Conservation (phyloP, 345 rosid genomes). For the Dovyalis caffra region DNA sequence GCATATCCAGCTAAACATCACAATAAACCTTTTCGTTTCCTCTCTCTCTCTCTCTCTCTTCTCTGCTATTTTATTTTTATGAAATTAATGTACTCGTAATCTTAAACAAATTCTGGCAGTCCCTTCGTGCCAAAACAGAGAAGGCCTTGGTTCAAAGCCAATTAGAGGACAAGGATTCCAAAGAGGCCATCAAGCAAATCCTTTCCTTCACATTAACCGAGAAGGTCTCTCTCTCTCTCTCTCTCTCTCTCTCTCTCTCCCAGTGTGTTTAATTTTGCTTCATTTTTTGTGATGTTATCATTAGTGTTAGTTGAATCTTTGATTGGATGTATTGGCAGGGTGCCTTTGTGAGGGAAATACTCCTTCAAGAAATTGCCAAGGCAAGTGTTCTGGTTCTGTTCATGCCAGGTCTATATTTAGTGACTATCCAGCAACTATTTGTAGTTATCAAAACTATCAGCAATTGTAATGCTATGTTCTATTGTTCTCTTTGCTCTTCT, state of each 20-base stretch:
- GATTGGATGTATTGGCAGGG: constrained; percentile 51
- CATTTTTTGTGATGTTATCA: too few relatives aligned
- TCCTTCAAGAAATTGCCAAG: constrained; percentile 85
- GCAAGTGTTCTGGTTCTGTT: constrained; percentile 32
- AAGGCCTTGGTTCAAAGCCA: constrained; percentile 51
- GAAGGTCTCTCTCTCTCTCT: constrained; percentile 36
- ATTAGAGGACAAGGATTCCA: constrained; percentile 45
- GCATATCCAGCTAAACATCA: not conserved
- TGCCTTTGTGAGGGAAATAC: constrained; percentile 75
- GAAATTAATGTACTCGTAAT: not conserved
- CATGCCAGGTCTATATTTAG: not conserved
- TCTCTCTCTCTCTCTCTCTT: not conserved
- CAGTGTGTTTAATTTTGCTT: not conserved
- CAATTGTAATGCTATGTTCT: not conserved
- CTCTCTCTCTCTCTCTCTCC: not conserved
- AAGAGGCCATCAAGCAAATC: constrained; percentile 56
- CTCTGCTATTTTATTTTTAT: constrained; percentile 1
- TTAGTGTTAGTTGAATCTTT: constrained; percentile 1
- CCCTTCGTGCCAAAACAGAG: constrained; percentile 71
- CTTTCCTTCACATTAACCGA: constrained; percentile 79
- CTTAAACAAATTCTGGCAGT: constrained; percentile 39
- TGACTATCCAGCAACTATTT: not conserved
- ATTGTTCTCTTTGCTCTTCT: not conserved
- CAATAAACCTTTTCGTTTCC: not conserved
- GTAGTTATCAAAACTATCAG: not conserved